A percentile compares a stretch with the other conserved stretches of the same genome.
Evolutionary conservation across 31 red algal species (phyloP).

Genomic region (Bonnemaisonia californica): DNA sequence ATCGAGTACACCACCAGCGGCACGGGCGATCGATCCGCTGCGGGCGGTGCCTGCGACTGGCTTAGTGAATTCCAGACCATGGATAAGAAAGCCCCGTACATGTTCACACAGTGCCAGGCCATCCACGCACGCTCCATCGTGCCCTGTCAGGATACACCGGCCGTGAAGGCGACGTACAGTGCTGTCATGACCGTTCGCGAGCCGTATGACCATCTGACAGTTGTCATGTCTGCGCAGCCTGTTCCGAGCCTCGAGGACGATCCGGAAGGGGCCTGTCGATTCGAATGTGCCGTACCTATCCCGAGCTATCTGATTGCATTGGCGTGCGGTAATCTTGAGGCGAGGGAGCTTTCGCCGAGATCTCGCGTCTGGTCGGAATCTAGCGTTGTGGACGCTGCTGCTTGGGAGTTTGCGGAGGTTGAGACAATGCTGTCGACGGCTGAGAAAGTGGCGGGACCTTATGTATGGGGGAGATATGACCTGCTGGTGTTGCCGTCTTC

Average conservation of each 20-base stretch:
- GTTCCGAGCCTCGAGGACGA: slow-evolving; percentile 26
- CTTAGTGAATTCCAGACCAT: slow-evolving; percentile 55
- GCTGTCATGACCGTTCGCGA: slow-evolving; percentile 45
- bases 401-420: slow-evolving; percentile 72
- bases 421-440: slow-evolving; percentile 68
- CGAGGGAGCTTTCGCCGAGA: slow-evolving; percentile 44
- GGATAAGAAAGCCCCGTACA: slow-evolving; percentile 42
- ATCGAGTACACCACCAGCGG: slow-evolving; percentile 57
- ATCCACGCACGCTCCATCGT: slow-evolving; percentile 87
- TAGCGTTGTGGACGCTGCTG: slow-evolving; percentile 47
- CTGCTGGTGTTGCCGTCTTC: slow-evolving; percentile 72
- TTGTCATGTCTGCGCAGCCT: slow-evolving; percentile 68
- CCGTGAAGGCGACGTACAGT: slow-evolving; percentile 72
- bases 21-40: slow-evolving; percentile 31
- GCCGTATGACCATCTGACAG: slow-evolving; percentile 39
- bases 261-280: slow-evolving; percentile 25
- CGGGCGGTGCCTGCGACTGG: slow-evolving; percentile 72
- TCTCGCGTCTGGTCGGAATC: slow-evolving; percentile 66
- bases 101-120: slow-evolving; percentile 87
- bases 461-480: slow-evolving; percentile 86
- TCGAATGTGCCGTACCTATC: slow-evolving; percentile 60
- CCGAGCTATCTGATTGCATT: slow-evolving; percentile 81
- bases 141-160: slow-evolving; percentile 89
- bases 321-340: slow-evolving; percentile 68
- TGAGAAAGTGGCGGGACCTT: slow-evolving; percentile 69